Percentiles rank a stretch among this genome's conserved stretches.
phyloP scores from a whole-genome alignment of 257 asterid genomes.

The Fraxinus pennsylvanica region DNA sequence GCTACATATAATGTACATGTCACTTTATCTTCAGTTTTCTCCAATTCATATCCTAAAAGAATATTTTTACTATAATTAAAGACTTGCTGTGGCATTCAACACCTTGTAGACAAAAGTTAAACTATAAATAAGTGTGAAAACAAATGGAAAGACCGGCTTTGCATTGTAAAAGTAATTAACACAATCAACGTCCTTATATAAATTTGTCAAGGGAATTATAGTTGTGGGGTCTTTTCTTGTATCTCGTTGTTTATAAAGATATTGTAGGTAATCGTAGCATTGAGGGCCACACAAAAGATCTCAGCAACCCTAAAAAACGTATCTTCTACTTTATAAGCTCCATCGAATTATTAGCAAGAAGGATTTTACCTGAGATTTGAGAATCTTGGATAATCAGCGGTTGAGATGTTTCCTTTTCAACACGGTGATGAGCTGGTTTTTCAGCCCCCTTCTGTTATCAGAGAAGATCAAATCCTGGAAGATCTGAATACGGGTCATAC shows the following conservation, averaged over 20 bases:
- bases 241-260: not conserved
- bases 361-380: not conserved
- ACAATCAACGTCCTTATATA: not conserved
- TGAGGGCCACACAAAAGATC: not conserved
- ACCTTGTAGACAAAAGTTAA: too few relatives aligned
- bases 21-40: not conserved
- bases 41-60: not conserved
- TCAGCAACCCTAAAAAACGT: not conserved
- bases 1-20: not conserved
- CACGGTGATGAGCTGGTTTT: not conserved
- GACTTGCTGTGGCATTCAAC: not conserved
- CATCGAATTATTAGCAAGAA: not conserved
- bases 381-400: not conserved
- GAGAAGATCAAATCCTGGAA: conserved; percentile 24
- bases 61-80: too few relatives aligned
- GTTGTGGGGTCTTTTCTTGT: not conserved
- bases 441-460: conserved; percentile 15
- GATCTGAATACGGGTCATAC: conserved; percentile 20
- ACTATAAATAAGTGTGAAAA: too few relatives aligned
- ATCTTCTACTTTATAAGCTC: not conserved
- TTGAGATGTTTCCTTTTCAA: not conserved
- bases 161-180: not conserved
- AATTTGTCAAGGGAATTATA: not conserved
- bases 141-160: too few relatives aligned
- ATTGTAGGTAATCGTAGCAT: not conserved